phyloP scores from a whole-genome alignment of 2,329 filamentous ascomycete species.

The Diaporthe amygdali region DNA sequence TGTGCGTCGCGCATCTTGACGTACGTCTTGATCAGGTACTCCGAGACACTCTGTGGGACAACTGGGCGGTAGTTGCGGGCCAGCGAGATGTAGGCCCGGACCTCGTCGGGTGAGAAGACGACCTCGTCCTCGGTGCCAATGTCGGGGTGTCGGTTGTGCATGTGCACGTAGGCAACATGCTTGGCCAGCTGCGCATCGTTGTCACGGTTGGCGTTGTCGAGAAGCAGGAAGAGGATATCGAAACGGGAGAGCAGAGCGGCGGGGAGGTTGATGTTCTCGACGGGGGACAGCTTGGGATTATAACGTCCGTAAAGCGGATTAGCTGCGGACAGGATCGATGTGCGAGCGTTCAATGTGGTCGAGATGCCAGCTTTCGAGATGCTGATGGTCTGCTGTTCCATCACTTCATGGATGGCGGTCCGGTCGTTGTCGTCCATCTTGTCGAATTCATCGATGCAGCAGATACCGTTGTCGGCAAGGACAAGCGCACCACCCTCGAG shows the following conservation, averaged over 20 bases:
- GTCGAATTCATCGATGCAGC: constrained; percentile 87
- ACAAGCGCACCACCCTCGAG: constrained; percentile 82
- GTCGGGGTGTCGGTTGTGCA: constrained; percentile 93
- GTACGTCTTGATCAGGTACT: constrained; percentile 97
- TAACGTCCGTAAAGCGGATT: constrained; percentile 98
- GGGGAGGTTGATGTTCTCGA: constrained; percentile 99
- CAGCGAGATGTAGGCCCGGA: constrained; percentile 93
- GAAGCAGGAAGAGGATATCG: constrained; percentile 93
- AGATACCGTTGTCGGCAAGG: constrained; percentile 82
- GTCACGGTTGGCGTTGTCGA: constrained; percentile 91
- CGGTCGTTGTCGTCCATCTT: constrained; percentile 88
- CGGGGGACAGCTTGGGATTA: constrained; percentile 94
- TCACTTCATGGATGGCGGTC: constrained; percentile 85
- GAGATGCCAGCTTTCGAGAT: constrained; percentile 78
- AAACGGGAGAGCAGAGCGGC: constrained; percentile 96
- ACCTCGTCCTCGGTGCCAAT: constrained; percentile 57
- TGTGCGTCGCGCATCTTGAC: constrained; percentile 93
- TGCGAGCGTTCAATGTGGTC: constrained; percentile 89
- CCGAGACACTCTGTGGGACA: constrained; percentile 83
- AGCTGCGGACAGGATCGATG: constrained; percentile 92
- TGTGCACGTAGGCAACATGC: constrained; percentile 96
- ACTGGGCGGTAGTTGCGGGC: constrained; percentile 88
- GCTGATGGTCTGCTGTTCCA: constrained; percentile 87
- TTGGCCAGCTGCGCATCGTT: constrained; percentile 90
- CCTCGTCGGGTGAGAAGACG: constrained; percentile 91